Evolutionary conservation across 176 grass and related monocot species (phyloP).

Genomic region (Oryza officinalis): DNA sequence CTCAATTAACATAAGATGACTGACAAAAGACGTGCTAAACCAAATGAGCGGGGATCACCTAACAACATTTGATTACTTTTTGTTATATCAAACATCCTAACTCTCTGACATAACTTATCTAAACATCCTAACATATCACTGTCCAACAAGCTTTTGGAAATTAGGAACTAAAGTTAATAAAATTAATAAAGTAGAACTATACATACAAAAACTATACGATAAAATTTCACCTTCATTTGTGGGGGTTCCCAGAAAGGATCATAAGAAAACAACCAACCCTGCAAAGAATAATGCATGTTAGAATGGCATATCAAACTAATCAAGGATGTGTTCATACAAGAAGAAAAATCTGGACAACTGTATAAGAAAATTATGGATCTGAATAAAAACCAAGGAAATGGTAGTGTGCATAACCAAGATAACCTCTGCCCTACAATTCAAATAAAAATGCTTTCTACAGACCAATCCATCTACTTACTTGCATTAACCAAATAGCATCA

Average conservation of each 20-base stretch:
- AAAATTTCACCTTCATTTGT: slow-evolving; percentile 77
- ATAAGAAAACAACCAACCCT: slow-evolving; percentile 94
- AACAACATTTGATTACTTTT: not conserved
- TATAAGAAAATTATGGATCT: slow-evolving; percentile 13
- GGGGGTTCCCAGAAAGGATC: slow-evolving; percentile 91
- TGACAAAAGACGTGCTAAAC: slow-evolving; percentile 1
- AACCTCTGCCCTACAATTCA: not conserved
- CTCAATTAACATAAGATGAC: not conserved
- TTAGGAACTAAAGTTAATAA: slow-evolving; percentile 15
- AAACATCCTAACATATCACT: not conserved
- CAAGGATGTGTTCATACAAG: slow-evolving; percentile 6
- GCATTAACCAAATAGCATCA: slow-evolving; percentile 89
- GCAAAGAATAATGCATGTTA: slow-evolving; percentile 31
- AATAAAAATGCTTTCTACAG: not conserved
- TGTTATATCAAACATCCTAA: not conserved
- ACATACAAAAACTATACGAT: not conserved
- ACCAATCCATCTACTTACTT: slow-evolving; percentile 47
- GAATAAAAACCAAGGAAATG: not conserved
- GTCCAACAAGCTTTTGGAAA: slow-evolving; percentile 20
- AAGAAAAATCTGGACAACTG: slow-evolving; percentile 10
- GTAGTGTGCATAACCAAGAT: slow-evolving; percentile 1
- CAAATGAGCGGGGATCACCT: not conserved
- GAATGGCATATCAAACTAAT: slow-evolving; percentile 18
- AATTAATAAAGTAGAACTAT: slow-evolving; percentile 12
- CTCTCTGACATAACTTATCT: not conserved